Conservation (phyloP, 257 asterid species). For the Solanum dulcamara region DNA sequence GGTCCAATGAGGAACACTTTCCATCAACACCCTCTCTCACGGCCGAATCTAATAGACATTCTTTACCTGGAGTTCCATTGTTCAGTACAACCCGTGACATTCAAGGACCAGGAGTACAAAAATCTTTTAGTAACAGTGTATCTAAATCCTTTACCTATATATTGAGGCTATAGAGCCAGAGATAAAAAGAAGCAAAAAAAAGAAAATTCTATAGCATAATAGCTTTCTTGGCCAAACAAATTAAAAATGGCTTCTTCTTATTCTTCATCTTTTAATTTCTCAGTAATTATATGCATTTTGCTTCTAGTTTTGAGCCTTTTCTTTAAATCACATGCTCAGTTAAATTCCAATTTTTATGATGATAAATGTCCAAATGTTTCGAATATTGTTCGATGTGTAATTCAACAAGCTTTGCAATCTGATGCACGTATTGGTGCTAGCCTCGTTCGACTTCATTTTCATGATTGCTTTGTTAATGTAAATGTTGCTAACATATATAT, state of each 20-base stretch:
- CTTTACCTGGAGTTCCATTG: neutral
- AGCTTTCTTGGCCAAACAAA: neutral
- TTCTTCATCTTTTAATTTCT: neutral
- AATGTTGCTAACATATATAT: neutral
- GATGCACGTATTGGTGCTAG: conserved; percentile 60
- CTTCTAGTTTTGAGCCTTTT: conserved; percentile 1
- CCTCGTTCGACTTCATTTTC: conserved; percentile 50
- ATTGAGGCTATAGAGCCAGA: neutral
- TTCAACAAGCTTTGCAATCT: conserved; percentile 37
- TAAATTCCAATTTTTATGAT: conserved; percentile 35
- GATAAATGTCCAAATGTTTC: conserved; percentile 30
- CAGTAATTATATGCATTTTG: neutral
- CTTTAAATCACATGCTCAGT: conserved; percentile 25
- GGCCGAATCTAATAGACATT: neutral
- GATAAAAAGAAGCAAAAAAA: neutral
- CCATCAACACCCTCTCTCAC: neutral
- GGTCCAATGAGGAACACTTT: neutral
- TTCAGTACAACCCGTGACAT: neutral
- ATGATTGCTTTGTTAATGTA: conserved; percentile 54
- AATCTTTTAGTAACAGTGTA: neutral
- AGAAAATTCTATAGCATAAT: neutral
- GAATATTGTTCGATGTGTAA: conserved; percentile 18
- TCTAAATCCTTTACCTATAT: neutral
- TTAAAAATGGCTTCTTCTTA: conserved; percentile 17
- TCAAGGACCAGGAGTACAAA: neutral